Percentiles rank a stretch among this genome's conserved stretches.
These are phyloP conservation scores for Vaccinium myrtillus DNA, from an alignment of 148 eudicot genomes.

Conservation along the genomic window DNA sequence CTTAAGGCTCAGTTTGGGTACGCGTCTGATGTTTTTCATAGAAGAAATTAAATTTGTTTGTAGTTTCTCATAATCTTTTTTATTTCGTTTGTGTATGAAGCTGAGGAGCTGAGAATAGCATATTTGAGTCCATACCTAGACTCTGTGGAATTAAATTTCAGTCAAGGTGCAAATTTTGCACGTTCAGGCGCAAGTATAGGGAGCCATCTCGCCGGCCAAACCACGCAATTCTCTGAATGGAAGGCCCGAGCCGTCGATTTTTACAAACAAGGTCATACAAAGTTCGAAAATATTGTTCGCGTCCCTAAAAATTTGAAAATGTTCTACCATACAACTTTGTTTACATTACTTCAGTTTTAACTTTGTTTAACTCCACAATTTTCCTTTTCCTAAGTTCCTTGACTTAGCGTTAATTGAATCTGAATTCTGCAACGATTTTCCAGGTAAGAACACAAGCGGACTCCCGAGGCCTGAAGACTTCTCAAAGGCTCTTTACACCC, in stretches of 20 bases:
- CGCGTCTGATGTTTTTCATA: neutral
- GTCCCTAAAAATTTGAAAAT: neutral
- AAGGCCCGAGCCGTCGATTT: neutral
- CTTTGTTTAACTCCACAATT: no score
- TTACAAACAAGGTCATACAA: neutral
- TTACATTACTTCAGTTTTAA: no score
- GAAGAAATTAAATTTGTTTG: neutral
- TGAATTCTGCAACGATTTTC: neutral
- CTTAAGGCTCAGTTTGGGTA: no score
- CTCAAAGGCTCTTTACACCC: conserved; percentile 17
- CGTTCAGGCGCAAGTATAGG: neutral
- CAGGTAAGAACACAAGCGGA: neutral
- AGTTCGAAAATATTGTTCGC: no score
- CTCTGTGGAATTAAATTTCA: neutral
- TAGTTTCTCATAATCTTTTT: neutral
- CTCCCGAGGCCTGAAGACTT: conserved; percentile 25
- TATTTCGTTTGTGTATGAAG: neutral
- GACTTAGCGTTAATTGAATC: no score
- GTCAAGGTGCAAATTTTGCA: neutral
- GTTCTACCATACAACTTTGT: no score
- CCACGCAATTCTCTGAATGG: neutral
- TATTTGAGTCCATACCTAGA: neutral
- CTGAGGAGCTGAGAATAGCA: neutral
- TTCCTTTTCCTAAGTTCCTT: no score
- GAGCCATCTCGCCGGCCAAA: neutral